Evolutionary conservation across 768 basidiomycete genomes (phyloP).

Genomic region (Cantharellus anzutake): DNA sequence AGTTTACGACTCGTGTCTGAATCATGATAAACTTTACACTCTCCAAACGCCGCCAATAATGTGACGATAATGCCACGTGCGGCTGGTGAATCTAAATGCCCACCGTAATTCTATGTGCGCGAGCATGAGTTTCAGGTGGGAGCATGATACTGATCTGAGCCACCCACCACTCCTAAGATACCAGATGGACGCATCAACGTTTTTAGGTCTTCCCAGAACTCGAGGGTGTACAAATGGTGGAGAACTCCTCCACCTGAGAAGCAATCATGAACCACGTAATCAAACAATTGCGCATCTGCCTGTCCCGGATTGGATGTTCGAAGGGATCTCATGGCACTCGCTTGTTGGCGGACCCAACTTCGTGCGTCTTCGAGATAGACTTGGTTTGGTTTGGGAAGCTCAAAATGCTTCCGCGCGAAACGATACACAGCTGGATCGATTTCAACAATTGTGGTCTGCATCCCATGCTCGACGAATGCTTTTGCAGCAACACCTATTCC

Average conservation of each 20-base stretch:
- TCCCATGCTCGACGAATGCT: constrained; percentile 46
- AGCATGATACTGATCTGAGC: neutral
- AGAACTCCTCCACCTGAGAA: constrained; percentile 92
- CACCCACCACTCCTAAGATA: constrained; percentile 59
- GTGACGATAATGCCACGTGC: constrained; percentile 52
- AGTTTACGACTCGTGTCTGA: constrained; percentile 16
- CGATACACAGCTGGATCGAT: constrained; percentile 82
- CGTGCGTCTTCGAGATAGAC: constrained; percentile 69
- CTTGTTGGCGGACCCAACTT: constrained; percentile 34
- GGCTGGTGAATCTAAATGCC: constrained; percentile 40
- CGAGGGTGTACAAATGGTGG: constrained; percentile 58
- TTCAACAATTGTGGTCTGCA: constrained; percentile 73
- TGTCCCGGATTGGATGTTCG: constrained; percentile 13
- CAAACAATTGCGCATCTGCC: constrained; percentile 6
- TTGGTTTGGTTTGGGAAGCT: constrained; percentile 38
- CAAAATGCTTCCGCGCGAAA: constrained; percentile 64
- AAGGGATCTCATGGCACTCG: constrained; percentile 13
- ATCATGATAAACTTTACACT: constrained; percentile 77
- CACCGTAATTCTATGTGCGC: constrained; percentile 59
- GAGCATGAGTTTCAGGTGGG: neutral
- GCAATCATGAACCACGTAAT: constrained; percentile 63
- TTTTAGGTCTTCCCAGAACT: constrained; percentile 67
- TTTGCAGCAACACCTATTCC: constrained; percentile 70
- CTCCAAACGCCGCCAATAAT: constrained; percentile 44
- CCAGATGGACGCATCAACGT: constrained; percentile 46